Conservation (phyloP, 345 rosid species). For the Microcos paniculata region DNA sequence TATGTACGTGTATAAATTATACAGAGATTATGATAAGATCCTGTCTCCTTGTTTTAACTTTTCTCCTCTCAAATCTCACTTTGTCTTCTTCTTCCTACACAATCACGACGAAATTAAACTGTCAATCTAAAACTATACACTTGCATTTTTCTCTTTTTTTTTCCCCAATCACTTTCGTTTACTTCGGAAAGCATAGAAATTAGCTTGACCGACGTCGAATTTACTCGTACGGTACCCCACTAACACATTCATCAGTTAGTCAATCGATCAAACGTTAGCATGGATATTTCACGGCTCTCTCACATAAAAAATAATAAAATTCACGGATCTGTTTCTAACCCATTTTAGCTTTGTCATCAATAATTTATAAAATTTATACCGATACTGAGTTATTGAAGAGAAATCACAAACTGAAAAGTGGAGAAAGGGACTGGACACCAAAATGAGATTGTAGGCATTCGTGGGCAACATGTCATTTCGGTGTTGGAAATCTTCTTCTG, state of each 20-base stretch:
- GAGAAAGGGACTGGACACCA: neutral
- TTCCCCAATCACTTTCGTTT: neutral
- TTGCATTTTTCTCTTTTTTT: neutral
- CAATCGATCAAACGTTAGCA: neutral
- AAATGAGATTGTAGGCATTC: too few species aligned
- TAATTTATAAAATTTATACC: neutral
- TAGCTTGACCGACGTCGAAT: neutral
- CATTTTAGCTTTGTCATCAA: neutral
- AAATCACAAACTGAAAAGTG: neutral
- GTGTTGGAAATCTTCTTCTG: neutral
- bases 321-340: neutral
- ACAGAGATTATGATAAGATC: slow-evolving; percentile 9
- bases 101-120: neutral
- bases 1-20: neutral
- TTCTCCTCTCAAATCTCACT: neutral
- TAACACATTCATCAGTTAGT: neutral
- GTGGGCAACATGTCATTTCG: neutral
- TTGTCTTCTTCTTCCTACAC: slow-evolving; percentile 12
- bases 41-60: neutral
- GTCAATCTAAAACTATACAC: neutral
- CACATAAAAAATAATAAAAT: too few species aligned
- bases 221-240: neutral
- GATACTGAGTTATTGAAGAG: neutral
- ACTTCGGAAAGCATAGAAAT: neutral
- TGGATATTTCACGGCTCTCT: neutral